Evolutionary conservation across 2,329 filamentous ascomycete species (phyloP).

Genomic region (Fusarium sororula): DNA sequence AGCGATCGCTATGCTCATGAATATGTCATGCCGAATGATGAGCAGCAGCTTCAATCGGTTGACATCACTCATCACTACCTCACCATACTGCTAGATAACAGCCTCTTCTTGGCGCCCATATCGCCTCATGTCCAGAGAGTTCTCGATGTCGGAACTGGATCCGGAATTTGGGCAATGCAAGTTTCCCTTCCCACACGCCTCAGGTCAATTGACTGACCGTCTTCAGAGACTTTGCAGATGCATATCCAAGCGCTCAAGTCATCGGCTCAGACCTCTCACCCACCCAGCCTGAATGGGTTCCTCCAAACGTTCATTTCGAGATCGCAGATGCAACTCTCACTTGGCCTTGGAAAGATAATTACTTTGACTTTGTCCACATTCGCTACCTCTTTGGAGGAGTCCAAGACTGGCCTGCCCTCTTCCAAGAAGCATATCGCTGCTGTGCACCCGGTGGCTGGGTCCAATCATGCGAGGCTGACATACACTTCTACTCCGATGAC

Average conservation of each 20-base stretch:
- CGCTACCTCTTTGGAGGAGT: conserved; percentile 37
- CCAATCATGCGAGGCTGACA: conserved; percentile 33
- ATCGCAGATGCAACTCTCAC: conserved; percentile 32
- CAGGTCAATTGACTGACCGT: background rate
- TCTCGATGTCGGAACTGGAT: conserved; percentile 40
- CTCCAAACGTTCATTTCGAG: conserved; percentile 35
- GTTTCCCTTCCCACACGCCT: background rate
- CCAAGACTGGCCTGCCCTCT: conserved; percentile 29
- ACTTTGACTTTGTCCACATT: conserved; percentile 36
- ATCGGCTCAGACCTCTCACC: conserved; percentile 36
- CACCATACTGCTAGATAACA: conserved; percentile 33
- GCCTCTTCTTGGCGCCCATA: conserved; percentile 36
- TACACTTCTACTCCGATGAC: conserved; percentile 32
- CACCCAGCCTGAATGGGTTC: conserved; percentile 35
- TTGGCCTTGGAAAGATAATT: conserved; percentile 33
- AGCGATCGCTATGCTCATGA: conserved; percentile 34
- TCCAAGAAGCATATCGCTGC: conserved; percentile 30
- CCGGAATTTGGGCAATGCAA: conserved; percentile 33
- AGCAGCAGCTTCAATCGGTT: conserved; percentile 36
- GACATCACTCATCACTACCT: conserved; percentile 41
- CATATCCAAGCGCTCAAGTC: conserved; percentile 25
- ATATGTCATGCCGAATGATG: conserved; percentile 38
- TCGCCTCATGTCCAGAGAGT: conserved; percentile 28
- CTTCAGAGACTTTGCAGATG: conserved; percentile 33
- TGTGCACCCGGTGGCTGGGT: conserved; percentile 34